Percentiles rank a stretch among this genome's conserved stretches.
Conservation (phyloP, 441 rosid genomes). For the Corymbia citriodora region DNA sequence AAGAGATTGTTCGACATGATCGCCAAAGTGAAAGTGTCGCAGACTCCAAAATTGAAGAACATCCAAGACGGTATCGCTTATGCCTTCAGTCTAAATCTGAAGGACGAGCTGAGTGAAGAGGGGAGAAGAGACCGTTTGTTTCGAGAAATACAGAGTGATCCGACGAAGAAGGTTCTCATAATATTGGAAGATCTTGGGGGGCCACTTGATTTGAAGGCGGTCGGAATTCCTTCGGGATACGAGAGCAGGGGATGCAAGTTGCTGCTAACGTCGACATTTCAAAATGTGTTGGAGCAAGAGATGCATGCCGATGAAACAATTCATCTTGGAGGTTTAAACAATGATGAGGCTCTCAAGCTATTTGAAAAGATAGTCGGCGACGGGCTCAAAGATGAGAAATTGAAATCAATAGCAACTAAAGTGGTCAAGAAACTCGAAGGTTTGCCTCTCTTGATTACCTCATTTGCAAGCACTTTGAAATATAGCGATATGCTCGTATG, state of each 20-base stretch:
- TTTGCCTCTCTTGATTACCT: not conserved
- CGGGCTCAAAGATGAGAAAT: not conserved
- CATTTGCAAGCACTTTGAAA: not conserved
- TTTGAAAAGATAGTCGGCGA: not conserved
- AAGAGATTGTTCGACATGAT: not conserved
- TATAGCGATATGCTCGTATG: not conserved
- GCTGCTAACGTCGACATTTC: not conserved
- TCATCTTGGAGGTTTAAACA: rapidly evolving
- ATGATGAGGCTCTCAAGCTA: rapidly evolving
- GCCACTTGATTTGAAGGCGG: rapidly evolving
- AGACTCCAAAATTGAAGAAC: not conserved
- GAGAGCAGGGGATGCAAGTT: not conserved
- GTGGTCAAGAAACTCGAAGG: not conserved
- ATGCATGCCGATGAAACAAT: not conserved
- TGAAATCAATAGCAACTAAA: rapidly evolving
- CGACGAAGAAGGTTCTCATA: not conserved
- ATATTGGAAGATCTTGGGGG: not conserved
- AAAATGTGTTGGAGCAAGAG: rapidly evolving
- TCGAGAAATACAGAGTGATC: not conserved
- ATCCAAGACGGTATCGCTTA: not conserved
- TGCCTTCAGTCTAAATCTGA: not conserved
- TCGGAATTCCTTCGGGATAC: rapidly evolving
- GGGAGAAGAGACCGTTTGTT: not conserved
- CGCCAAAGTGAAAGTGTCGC: not conserved
- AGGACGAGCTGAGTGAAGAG: not conserved